Percentiles rank a stretch among this genome's conserved stretches.
Conservation (phyloP, 1,284 basidiomycete genomes). For the Puccinia hordei region DNA sequence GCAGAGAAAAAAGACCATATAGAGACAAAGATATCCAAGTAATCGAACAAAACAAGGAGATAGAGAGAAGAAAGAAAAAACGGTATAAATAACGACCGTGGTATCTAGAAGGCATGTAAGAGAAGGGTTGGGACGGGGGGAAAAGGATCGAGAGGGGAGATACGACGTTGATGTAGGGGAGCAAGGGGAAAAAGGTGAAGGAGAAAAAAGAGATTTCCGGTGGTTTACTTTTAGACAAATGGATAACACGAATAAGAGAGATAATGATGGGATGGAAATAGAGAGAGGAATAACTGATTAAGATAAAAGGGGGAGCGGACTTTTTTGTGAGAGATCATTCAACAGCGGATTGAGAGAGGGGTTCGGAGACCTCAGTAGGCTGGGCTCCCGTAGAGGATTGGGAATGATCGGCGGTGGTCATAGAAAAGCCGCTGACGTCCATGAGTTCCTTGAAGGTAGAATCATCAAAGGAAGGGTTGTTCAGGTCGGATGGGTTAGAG, state of each 20-base stretch:
- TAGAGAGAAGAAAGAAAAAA: background rate
- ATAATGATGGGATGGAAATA: too few relatives aligned
- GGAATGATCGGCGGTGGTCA: background rate
- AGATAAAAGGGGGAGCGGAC: background rate
- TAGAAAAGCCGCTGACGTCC: constrained; percentile 45
- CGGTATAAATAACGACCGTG: background rate
- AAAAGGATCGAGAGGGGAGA: too few relatives aligned
- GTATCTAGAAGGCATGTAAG: background rate
- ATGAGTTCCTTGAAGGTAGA: constrained; percentile 33
- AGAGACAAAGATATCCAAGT: constrained; percentile 4
- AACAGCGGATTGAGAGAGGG: background rate
- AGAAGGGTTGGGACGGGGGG: background rate
- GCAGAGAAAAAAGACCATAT: too few relatives aligned
- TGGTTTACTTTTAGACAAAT: too few relatives aligned
- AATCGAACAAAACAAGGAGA: background rate
- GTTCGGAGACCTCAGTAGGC: background rate
- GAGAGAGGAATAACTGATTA: background rate
- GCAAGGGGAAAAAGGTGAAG: too few relatives aligned
- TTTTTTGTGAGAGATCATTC: background rate
- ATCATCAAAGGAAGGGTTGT: background rate
- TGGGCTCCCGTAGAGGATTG: background rate
- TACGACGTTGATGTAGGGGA: too few relatives aligned
- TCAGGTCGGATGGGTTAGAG: background rate
- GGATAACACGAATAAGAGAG: too few relatives aligned
- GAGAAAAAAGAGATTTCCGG: too few relatives aligned